These are phyloP conservation scores for Pseudogymnoascus verrucosus DNA, from an alignment of 2,329 filamentous ascomycete species.

Conservation along the genomic window DNA sequence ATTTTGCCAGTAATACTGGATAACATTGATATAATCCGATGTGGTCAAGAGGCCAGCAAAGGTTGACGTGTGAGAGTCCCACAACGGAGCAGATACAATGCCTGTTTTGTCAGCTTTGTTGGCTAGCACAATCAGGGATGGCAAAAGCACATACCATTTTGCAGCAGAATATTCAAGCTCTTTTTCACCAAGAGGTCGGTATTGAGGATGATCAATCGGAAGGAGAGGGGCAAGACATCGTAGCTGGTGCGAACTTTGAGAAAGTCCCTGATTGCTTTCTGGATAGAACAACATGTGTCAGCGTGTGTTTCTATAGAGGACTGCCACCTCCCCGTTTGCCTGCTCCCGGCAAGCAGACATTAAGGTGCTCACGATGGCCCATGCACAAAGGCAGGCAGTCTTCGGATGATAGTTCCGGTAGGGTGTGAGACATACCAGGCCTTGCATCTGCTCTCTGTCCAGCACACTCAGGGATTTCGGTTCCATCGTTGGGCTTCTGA, in stretches of 20 bases:
- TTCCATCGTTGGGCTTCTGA: conserved; percentile 24
- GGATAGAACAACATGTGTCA: conserved; percentile 15
- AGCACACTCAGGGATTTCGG: conserved; percentile 46
- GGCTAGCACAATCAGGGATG: background rate
- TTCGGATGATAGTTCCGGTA: background rate
- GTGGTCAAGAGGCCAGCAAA: conserved; percentile 93
- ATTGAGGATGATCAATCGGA: conserved; percentile 91
- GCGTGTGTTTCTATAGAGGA: background rate
- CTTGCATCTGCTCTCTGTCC: conserved; percentile 70
- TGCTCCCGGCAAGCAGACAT: background rate
- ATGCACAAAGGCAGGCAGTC: background rate
- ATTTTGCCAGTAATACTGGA: conserved; percentile 98
- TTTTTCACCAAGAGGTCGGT: conserved; percentile 94
- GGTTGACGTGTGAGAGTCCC: conserved; percentile 87
- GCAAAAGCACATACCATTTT: conserved; percentile 62
- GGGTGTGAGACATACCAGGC: conserved; percentile 52
- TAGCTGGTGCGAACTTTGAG: conserved; percentile 94
- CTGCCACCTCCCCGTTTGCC: background rate
- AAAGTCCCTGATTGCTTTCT: conserved; percentile 91
- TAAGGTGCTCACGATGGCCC: background rate
- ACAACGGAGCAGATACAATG: conserved; percentile 93
- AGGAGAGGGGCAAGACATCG: conserved; percentile 92
- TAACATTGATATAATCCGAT: conserved; percentile 96
- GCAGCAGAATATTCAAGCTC: conserved; percentile 87
- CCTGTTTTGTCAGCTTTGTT: conserved; percentile 43